A percentile compares a stretch with the other conserved stretches of the same genome.
phyloP scores from a whole-genome alignment of 257 asterid species.

The Orobanche coerulescens region DNA sequence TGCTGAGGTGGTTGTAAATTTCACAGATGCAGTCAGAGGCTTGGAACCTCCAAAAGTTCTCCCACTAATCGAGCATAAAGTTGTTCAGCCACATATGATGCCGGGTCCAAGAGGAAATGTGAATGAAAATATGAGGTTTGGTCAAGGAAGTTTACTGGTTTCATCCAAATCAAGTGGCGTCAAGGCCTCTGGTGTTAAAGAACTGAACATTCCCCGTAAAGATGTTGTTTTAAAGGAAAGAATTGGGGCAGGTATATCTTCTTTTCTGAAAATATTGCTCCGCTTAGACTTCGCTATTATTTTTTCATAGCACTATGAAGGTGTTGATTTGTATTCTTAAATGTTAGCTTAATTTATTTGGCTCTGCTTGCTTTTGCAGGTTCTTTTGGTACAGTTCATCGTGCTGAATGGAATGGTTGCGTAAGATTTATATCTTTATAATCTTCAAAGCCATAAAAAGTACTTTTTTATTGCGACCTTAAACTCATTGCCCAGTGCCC shows the following conservation, averaged over 20 bases:
- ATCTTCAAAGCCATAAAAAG: constrained; percentile 8
- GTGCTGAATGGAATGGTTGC: constrained; percentile 89
- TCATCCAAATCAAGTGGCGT: constrained; percentile 36
- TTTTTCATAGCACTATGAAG: not conserved
- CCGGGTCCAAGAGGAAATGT: constrained; percentile 36
- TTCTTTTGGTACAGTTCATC: constrained; percentile 87
- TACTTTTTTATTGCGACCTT: constrained; percentile 13
- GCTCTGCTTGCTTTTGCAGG: constrained; percentile 40
- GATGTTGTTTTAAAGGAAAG: constrained; percentile 74
- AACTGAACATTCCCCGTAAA: constrained; percentile 66
- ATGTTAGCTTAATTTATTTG: constrained; percentile 22
- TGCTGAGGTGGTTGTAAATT: constrained; percentile 27
- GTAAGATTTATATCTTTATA: constrained; percentile 43
- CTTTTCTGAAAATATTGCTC: constrained; percentile 18
- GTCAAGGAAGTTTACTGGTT: constrained; percentile 36
- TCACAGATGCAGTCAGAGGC: constrained; percentile 32
- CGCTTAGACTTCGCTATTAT: not conserved
- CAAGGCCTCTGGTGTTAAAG: constrained; percentile 50
- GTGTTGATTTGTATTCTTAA: not conserved
- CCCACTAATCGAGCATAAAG: constrained; percentile 41
- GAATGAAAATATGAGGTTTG: constrained; percentile 30
- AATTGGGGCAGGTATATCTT: constrained; percentile 71
- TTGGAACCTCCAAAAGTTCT: constrained; percentile 29
- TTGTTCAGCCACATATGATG: constrained; percentile 32
- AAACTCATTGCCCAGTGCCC: constrained; percentile 4